Conservation (phyloP, 768 basidiomycete genomes). For the Mycena chlorophos region DNA sequence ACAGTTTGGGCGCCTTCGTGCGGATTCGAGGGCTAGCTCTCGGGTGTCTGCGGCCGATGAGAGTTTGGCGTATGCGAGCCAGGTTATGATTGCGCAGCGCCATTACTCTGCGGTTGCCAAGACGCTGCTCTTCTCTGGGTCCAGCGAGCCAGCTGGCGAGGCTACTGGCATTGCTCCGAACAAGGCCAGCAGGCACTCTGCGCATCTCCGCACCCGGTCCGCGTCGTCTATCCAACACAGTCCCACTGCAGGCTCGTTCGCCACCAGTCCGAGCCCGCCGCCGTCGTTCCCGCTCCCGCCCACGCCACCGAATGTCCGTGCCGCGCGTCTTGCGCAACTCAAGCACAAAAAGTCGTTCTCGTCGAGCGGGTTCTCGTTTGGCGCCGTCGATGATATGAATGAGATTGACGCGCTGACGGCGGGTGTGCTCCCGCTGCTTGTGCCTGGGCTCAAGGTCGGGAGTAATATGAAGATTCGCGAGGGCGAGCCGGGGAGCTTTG, state of each 20-base stretch:
- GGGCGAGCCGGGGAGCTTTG: conserved; percentile 41
- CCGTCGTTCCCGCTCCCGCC: conserved; percentile 72
- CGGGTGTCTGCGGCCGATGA: conserved; percentile 54
- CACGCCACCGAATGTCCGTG: conserved; percentile 67
- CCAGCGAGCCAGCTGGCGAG: conserved; percentile 41
- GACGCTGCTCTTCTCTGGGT: conserved; percentile 56
- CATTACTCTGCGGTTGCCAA: conserved; percentile 73
- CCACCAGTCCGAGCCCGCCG: conserved; percentile 51
- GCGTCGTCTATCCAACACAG: conserved; percentile 48
- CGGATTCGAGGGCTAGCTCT: conserved; percentile 57
- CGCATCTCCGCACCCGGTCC: conserved; percentile 65
- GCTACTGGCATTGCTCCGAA: conserved; percentile 38
- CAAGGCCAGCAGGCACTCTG: conserved; percentile 32
- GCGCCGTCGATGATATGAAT: conserved; percentile 54
- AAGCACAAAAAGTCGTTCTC: conserved; percentile 65
- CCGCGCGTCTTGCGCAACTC: conserved; percentile 54
- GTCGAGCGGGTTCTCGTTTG: conserved; percentile 59
- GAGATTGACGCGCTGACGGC: conserved; percentile 75
- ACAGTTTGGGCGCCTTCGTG: conserved; percentile 54
- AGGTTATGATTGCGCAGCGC: conserved; percentile 71
- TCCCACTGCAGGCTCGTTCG: conserved; percentile 37
- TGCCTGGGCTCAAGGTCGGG: conserved; percentile 65
- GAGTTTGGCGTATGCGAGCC: conserved; percentile 48
- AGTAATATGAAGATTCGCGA: conserved; percentile 55
- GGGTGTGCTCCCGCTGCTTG: conserved; percentile 63